Percentiles rank a stretch among this genome's conserved stretches.
Evolutionary conservation across 2,329 filamentous ascomycete genomes (phyloP).

Genomic region (Aspergillus jensenii): DNA sequence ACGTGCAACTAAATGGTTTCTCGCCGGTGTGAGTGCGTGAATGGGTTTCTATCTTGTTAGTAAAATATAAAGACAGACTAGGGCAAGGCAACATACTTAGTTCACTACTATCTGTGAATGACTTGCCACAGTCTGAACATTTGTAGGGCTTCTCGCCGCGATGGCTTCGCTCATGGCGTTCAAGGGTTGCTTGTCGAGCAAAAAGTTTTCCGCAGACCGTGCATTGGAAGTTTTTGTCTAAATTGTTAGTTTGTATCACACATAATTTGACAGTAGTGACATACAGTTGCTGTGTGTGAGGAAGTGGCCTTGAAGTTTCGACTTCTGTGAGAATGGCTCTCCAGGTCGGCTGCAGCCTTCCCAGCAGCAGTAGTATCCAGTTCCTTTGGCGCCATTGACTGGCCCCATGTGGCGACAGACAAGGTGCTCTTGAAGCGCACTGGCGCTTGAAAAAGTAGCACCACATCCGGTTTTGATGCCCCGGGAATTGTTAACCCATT

Average conservation of each 20-base stretch:
- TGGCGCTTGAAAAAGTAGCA: constrained; percentile 34
- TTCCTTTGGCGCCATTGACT: constrained; percentile 38
- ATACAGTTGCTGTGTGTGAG: constrained; percentile 46
- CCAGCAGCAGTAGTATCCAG: constrained; percentile 47
- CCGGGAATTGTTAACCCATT: constrained; percentile 31
- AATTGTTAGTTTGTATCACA: constrained; percentile 4
- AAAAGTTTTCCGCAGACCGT: constrained; percentile 43
- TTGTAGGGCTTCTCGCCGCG: constrained; percentile 45
- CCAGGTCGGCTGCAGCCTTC: constrained; percentile 43
- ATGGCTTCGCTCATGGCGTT: constrained; percentile 46
- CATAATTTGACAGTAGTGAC: background rate
- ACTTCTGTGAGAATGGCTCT: constrained; percentile 47
- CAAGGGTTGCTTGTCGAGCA: constrained; percentile 44
- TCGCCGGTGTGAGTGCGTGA: constrained; percentile 44
- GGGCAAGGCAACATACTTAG: constrained; percentile 33
- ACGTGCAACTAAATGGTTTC: constrained; percentile 45
- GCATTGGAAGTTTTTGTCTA: constrained; percentile 45
- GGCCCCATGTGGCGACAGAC: constrained; percentile 37
- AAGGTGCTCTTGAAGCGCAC: constrained; percentile 42
- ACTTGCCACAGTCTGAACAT: constrained; percentile 42
- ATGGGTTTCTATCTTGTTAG: constrained; percentile 41
- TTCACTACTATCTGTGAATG: constrained; percentile 47
- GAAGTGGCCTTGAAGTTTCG: constrained; percentile 46
- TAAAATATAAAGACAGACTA: background rate
- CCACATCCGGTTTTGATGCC: constrained; percentile 35